These are phyloP conservation scores for Nakazawaea holstii DNA, from an alignment of 805 yeast genomes.

Conservation along the genomic window DNA sequence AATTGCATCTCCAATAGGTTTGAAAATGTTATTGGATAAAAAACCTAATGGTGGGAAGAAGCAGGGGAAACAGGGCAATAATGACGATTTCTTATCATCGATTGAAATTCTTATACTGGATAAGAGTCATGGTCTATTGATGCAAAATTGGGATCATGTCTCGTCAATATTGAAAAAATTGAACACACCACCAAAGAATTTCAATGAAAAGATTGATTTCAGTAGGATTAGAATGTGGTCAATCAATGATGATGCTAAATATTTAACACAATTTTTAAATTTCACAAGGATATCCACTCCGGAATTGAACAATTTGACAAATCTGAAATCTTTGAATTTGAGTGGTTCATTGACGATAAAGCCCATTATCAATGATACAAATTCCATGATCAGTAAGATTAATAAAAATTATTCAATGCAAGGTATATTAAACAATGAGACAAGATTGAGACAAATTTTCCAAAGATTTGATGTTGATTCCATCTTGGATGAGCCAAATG, in stretches of 20 bases:
- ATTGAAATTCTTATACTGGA: conserved; percentile 80
- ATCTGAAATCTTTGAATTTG: conserved; percentile 46
- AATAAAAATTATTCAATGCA: conserved; percentile 34
- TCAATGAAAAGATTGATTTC: conserved; percentile 81
- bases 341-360: conserved; percentile 59
- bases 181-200: conserved; percentile 71
- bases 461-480: conserved; percentile 58
- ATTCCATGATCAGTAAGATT: conserved; percentile 55
- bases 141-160: conserved; percentile 92
- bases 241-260: conserved; percentile 72
- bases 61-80: conserved; percentile 40
- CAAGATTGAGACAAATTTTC: conserved; percentile 63
- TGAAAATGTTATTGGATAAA: conserved; percentile 72
- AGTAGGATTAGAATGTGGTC: conserved; percentile 90
- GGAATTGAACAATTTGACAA: conserved; percentile 59
- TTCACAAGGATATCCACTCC: conserved; percentile 80
- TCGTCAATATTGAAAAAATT: conserved; percentile 57
- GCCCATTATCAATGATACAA: conserved; percentile 34
- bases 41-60: conserved; percentile 13
- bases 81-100: conserved; percentile 80
- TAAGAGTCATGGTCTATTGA: conserved; percentile 77
- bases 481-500: conserved; percentile 68
- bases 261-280: conserved; percentile 71
- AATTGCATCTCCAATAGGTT: conserved; percentile 87
- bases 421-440: conserved; percentile 26